Conservation (phyloP, 352 stramenopile genomes). For the Pythium sp. region DNA sequence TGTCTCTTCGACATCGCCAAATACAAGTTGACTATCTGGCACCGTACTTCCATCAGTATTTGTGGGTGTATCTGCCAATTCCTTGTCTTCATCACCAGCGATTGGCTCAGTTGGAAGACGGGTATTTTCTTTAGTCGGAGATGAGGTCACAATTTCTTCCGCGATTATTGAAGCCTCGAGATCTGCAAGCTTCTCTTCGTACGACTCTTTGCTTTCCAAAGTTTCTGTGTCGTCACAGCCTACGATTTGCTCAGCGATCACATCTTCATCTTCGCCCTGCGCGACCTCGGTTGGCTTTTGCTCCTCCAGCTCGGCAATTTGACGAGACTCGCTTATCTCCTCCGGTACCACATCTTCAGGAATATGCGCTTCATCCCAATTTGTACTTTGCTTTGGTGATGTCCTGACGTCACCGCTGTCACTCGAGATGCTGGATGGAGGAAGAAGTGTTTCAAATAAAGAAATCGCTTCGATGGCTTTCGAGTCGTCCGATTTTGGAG, state of each 20-base stretch:
- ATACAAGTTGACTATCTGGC: background rate
- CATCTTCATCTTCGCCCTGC: constrained; percentile 8
- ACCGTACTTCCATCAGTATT: background rate
- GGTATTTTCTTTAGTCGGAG: constrained; percentile 6
- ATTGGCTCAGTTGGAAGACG: background rate
- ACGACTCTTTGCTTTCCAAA: background rate
- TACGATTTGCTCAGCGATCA: constrained; percentile 14
- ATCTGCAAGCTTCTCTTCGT: background rate
- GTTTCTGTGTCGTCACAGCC: background rate
- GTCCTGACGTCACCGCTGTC: background rate
- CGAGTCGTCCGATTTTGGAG: background rate
- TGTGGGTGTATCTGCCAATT: background rate
- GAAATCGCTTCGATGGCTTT: constrained; percentile 11
- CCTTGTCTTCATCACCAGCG: background rate
- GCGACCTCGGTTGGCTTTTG: background rate
- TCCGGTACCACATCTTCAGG: constrained; percentile 14
- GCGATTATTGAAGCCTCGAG: constrained; percentile 10
- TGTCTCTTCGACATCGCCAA: constrained; percentile 8
- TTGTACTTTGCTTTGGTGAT: background rate
- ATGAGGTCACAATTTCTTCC: constrained; percentile 13
- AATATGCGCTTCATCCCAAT: constrained; percentile 6
- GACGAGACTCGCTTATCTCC: constrained; percentile 8
- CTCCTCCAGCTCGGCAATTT: background rate
- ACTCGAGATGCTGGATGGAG: background rate
- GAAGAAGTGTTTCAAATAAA: background rate